phyloP scores from a whole-genome alignment of 2,329 filamentous ascomycete species.

The Aspergillus nomiae region DNA sequence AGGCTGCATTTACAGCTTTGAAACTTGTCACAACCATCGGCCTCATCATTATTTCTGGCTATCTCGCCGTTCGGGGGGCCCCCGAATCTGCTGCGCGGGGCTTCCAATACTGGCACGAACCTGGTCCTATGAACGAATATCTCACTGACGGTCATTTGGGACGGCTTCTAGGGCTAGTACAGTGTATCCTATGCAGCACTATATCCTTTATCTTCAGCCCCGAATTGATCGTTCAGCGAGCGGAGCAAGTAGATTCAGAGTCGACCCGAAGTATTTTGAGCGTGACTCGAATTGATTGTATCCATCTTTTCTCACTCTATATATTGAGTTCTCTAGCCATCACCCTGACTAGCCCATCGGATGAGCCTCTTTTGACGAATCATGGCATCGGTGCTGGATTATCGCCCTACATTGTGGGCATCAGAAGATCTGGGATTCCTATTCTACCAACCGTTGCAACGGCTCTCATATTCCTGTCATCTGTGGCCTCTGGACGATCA shows the following conservation, averaged over 20 bases:
- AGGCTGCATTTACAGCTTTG: slow-evolving; percentile 52
- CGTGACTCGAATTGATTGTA: slow-evolving; percentile 57
- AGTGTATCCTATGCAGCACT: slow-evolving; percentile 52
- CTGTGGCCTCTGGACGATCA: slow-evolving; percentile 75
- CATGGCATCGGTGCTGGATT: slow-evolving; percentile 57
- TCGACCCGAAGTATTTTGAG: slow-evolving; percentile 56
- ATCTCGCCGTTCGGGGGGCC: slow-evolving; percentile 55
- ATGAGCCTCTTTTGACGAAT: slow-evolving; percentile 55
- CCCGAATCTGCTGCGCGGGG: slow-evolving; percentile 51
- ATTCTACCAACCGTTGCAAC: slow-evolving; percentile 71
- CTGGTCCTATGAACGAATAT: slow-evolving; percentile 53
- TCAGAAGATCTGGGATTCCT: slow-evolving; percentile 58
- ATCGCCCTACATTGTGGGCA: slow-evolving; percentile 46
- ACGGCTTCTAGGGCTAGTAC: slow-evolving; percentile 52
- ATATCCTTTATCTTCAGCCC: slow-evolving; percentile 57
- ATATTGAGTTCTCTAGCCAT: slow-evolving; percentile 59
- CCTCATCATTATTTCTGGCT: slow-evolving; percentile 52
- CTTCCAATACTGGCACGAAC: slow-evolving; percentile 53
- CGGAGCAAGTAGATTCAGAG: slow-evolving; percentile 53
- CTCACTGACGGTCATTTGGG: slow-evolving; percentile 49
- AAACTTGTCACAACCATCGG: slow-evolving; percentile 54
- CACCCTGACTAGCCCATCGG: slow-evolving; percentile 60
- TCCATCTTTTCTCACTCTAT: slow-evolving; percentile 61
- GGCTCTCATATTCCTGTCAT: slow-evolving; percentile 72
- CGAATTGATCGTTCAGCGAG: slow-evolving; percentile 57